Evolutionary conservation across 352 stramenopile species (phyloP), one percentile per base, ranked within the genome.

Genomic region (Blastocystis sp.): DNA sequence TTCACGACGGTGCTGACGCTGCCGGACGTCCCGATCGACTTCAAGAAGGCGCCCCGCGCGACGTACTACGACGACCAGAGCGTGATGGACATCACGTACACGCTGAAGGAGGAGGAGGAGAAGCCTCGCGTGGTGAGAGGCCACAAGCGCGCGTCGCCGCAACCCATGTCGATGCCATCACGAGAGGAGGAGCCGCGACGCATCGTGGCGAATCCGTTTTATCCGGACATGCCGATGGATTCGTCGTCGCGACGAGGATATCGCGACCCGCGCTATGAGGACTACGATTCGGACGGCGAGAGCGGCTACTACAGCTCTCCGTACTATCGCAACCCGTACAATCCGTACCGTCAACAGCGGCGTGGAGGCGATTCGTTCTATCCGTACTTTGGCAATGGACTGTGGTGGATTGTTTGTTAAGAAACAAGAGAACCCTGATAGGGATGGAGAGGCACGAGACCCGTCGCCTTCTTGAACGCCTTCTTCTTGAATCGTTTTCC

Each of bases 341-440:
- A 81, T 61, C 32, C 69, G 36, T 81, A 81, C 29, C 40, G 48
- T 29, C 40, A 81, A 27, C 49, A 54, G 1, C 44, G n/a, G 24
- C 46, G 53, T 29, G 16, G 69, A 46, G 40, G 44, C 18, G n/a
- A 38, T 42, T 44, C 48, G 2, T 81, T 81, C 27, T 59, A 54
- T 48, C 49, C 69, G 9, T 64, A 63, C 69, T 81, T 81, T 48
- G 69, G 69, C 48, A 51, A 51, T n/a, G 56, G 56, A 7, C 24
- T 46, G 24, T 81, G 69, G 69, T 81, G 63, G 36, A 44, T 29
- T 81, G 69, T 81, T 81, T 81, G 69, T 81, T 78, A n/a, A 51
- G 16, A 72, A 49, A 56, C 63, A 75, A 29, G 16, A 49, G 24
- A 53, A 4, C 21, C 32, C 16, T 36, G 63, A 75, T 75, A 75